Evolutionary conservation across 73 alveolate species (phyloP), one percentile per base, ranked within the genome.

Genomic region (Paramecium tetraurelia): DNA sequence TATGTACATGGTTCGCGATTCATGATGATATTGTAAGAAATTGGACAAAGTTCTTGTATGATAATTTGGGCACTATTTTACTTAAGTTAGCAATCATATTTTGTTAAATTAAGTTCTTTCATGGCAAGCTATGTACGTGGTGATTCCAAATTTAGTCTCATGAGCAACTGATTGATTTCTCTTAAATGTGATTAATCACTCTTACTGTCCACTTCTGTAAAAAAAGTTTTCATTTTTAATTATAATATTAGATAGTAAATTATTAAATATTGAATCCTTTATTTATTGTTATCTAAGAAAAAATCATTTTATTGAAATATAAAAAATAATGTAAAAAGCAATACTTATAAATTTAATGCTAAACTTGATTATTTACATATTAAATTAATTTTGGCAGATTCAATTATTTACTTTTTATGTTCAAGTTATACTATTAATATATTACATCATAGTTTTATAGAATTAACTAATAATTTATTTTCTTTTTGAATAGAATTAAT

Each of bases 151-250:
- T 63, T 63, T 31, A 63, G 9, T 12, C 84, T 10, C 50, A 63
- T 27, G 18, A 63, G 46, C 7, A 63, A 63, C 12, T 63, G 48
- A 63, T 63, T 63, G 44, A 63, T 63, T 63, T 63, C 84, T 33
- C 84, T 5, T 18, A 63, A 10, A 27, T 31, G 41, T 4, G 41
- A 33, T 63, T 27, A 31, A 63, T 63, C 84, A 63, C 50, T 31
- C 46, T 63, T 63, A 33, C 84, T 63, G 53, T 63, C 84, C 21
- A 63, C 84, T 63, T 63, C 84, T 63, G 84, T 63, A 63, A 63
- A 63, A 33, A 63, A 63, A 3, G 84, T 63, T 8, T 63, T 63
- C 84, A 63, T 63, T 63, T 20, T 53, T 53, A n/a, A 53, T 53
- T 53, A 53, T 53, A 53, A 53, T 53, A 53, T 53, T n/a, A 53